Evolutionary conservation across 495 filamentous ascomycete genomes (phyloP), one percentile per base, ranked within the genome.

Genomic region (Lasiosphaeria ovina): DNA sequence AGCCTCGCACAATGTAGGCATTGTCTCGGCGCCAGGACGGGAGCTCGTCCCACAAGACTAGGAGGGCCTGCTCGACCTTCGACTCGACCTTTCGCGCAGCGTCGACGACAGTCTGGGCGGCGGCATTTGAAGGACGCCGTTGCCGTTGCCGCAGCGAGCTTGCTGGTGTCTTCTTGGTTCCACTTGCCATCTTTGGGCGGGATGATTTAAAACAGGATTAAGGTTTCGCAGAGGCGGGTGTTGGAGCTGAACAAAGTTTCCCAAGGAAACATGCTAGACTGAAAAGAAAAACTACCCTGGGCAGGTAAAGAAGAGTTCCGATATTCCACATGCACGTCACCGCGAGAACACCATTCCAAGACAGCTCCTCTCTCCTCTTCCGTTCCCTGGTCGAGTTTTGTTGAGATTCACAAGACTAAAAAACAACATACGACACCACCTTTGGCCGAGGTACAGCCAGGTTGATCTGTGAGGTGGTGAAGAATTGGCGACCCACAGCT

Each of bases 11-110:
- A 65, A 80, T 79, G 71, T 62, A 78, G 59, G 69, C 62, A 70
- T 80, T 80, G 66, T 80, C 76, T 56, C 75, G 74, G 35, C 75
- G 75, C 78, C 78, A 80, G 42, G 63, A 38, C 12, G 72, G 71
- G 11, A 80, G 72, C 36, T 79, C 76, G 62, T 79, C 74, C 74
- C 75, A 80, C 47, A 68, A 62, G 4, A 76, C 47, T 17, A 74
- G 68, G 34, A 76, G 61, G 1, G 68, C 64, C 6, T 61, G 50
- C 7, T 69, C 62, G n/a, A 71, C 47, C 38, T 66, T 67, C 36
- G 66, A 54, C 50, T 72, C 72, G 49, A 69, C 62, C 10, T 70
- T 40, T 40, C 49, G 51, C 16, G 71, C 74, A 7, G 63, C 35
- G 53, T 62, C 33, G 12, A 76, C 40, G 60, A 75, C 61, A 55